These are phyloP conservation scores for Escallonia rubra DNA, from an alignment of 129 eudicot species.

Conservation along the genomic window DNA sequence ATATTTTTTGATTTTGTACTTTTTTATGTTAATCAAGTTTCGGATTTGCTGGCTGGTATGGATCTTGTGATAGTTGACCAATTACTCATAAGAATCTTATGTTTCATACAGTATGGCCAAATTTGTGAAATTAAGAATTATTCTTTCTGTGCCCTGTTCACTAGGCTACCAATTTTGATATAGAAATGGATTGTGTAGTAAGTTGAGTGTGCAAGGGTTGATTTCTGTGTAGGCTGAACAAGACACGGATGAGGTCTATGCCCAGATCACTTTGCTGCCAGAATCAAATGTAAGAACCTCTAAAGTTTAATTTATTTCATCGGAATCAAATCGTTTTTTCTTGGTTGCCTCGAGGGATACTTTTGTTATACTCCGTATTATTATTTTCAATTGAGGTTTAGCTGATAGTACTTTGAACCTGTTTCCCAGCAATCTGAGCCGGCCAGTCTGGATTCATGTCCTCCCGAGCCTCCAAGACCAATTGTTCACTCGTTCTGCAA, in stretches of 20 bases:
- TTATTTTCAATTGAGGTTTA: not conserved
- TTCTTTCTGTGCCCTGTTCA: not conserved
- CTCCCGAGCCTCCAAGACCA: slow-evolving; percentile 55
- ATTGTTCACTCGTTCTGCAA: slow-evolving; percentile 79
- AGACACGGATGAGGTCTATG: slow-evolving; percentile 92
- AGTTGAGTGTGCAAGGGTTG: slow-evolving; percentile 3
- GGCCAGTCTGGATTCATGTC: slow-evolving; percentile 42
- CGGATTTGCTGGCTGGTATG: too few species aligned
- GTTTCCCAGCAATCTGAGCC: slow-evolving; percentile 70
- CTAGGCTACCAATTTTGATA: not conserved
- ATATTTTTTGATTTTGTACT: slow-evolving; percentile 10
- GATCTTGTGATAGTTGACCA: not conserved
- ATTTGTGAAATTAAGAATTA: not conserved
- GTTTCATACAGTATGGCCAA: not conserved
- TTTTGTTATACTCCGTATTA: not conserved
- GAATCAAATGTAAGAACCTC: slow-evolving; percentile 61
- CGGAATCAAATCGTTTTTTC: not conserved
- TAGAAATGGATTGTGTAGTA: not conserved
- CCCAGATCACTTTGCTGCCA: slow-evolving; percentile 78
- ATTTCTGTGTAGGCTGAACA: slow-evolving; percentile 73
- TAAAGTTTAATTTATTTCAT: not conserved
- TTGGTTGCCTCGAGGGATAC: not conserved
- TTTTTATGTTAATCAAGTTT: not conserved
- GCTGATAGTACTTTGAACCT: not conserved
- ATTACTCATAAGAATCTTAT: not conserved